These are phyloP conservation scores for Coniochaeta sp. DNA, from an alignment of 2,329 filamentous ascomycete genomes.

Conservation along the genomic window DNA sequence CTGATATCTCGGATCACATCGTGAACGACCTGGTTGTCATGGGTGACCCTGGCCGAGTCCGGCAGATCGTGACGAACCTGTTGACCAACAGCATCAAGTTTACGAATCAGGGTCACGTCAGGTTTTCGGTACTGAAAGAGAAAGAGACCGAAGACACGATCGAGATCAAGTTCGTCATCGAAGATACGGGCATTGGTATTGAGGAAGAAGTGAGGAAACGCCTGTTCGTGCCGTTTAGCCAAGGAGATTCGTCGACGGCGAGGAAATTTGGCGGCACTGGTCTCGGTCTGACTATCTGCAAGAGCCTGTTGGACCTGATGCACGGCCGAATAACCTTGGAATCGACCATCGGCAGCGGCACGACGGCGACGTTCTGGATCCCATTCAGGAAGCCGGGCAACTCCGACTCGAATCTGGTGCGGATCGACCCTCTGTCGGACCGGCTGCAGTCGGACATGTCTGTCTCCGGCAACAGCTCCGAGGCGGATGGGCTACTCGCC, in stretches of 20 bases:
- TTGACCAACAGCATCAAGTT: conserved; percentile 74
- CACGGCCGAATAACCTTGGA: conserved; percentile 65
- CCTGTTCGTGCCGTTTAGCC: conserved; percentile 74
- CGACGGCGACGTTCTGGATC: conserved; percentile 69
- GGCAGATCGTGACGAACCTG: conserved; percentile 77
- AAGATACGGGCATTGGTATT: conserved; percentile 77
- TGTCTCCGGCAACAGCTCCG: conserved; percentile 61
- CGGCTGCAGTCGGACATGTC: conserved; percentile 57
- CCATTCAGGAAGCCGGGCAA: conserved; percentile 65
- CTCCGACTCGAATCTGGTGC: conserved; percentile 41
- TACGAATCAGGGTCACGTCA: conserved; percentile 60
- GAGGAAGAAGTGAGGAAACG: conserved; percentile 67
- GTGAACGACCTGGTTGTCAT: conserved; percentile 69
- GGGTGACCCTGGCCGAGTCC: conserved; percentile 75
- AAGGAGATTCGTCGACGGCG: conserved; percentile 74
- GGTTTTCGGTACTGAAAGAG: conserved; percentile 56
- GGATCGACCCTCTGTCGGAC: conserved; percentile 59
- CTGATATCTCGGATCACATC: conserved; percentile 55
- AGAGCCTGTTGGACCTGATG: conserved; percentile 76
- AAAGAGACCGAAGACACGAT: conserved; percentile 58
- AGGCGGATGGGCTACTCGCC: conserved; percentile 42
- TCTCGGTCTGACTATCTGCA: conserved; percentile 71
- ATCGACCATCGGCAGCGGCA: conserved; percentile 60
- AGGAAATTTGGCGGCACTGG: conserved; percentile 74
- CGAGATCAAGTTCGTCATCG: conserved; percentile 63